phyloP scores from a whole-genome alignment of 768 basidiomycete species.

The Melanogaster broomeanus region DNA sequence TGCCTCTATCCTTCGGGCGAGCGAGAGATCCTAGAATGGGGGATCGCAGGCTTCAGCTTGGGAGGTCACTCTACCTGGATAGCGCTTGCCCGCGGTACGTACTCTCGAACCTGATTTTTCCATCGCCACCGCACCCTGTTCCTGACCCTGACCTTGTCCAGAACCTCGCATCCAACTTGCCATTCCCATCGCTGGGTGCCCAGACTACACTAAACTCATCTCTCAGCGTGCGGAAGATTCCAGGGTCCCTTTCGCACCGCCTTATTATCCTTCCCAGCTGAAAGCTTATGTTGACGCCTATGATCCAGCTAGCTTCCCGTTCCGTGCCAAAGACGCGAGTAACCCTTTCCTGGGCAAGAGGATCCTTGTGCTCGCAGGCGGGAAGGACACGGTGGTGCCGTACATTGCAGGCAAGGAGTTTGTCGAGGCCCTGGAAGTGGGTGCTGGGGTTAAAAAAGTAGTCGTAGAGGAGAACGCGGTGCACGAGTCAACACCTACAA shows the following conservation, averaged over 20 bases:
- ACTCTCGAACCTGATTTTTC: not conserved
- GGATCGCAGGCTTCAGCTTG: conserved; percentile 73
- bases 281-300: conserved; percentile 44
- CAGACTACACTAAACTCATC: conserved; percentile 63
- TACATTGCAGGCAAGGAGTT: conserved; percentile 58
- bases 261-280: conserved; percentile 58
- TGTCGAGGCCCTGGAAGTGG: conserved; percentile 56
- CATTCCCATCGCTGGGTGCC: conserved; percentile 67
- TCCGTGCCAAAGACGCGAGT: conserved; percentile 33
- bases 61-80: conserved; percentile 89
- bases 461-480: conserved; percentile 56
- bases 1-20: conserved; percentile 73
- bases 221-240: conserved; percentile 50
- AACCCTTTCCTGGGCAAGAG: conserved; percentile 74
- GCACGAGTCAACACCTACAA: conserved; percentile 61
- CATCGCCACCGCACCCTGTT: not conserved
- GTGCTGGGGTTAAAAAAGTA: conserved; percentile 57
- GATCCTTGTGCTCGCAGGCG: conserved; percentile 72
- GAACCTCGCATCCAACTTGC: conserved; percentile 48
- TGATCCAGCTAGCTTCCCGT: conserved; percentile 49
- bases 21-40: conserved; percentile 64
- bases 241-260: conserved; percentile 47
- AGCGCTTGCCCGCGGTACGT: conserved; percentile 48
- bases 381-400: conserved; percentile 65
- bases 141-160: conserved; percentile 16